phyloP scores from a whole-genome alignment of 257 asterid species.

The Solanum sitiens region DNA sequence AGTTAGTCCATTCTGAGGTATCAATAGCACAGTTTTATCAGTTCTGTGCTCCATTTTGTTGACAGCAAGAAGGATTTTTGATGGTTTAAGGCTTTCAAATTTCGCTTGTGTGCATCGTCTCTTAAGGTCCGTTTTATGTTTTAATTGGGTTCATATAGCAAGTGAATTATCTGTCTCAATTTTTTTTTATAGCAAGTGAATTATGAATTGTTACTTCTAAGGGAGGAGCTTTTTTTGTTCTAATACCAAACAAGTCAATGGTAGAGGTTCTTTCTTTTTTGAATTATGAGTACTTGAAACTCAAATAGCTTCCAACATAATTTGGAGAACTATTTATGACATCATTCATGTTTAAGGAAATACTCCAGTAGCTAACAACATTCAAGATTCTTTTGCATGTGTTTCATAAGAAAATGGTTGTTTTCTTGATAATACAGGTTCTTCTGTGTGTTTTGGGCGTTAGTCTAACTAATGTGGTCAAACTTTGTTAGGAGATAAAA shows the following conservation, averaged over 20 bases:
- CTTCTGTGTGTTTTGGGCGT: conserved; percentile 47
- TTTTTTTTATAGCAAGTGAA: background rate
- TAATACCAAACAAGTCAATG: background rate
- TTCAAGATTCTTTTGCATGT: background rate
- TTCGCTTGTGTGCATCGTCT: background rate
- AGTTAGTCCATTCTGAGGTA: no score
- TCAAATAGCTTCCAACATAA: background rate
- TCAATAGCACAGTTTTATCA: no score
- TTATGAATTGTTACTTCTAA: background rate
- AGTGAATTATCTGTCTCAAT: no score
- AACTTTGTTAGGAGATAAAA: background rate
- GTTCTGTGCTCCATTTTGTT: no score
- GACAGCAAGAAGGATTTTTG: background rate
- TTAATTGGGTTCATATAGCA: background rate
- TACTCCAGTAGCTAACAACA: background rate
- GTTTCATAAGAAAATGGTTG: background rate
- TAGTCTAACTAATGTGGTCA: conserved; percentile 19
- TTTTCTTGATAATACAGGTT: conserved; percentile 33
- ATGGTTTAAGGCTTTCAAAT: background rate
- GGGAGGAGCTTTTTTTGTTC: background rate
- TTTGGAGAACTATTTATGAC: background rate
- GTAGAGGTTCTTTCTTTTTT: background rate
- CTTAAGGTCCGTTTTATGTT: background rate
- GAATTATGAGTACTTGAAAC: background rate
- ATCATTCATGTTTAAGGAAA: background rate